These are phyloP conservation scores for Trypanosoma melophagium DNA, from an alignment of 208 protist genomes.

Conservation along the genomic window DNA sequence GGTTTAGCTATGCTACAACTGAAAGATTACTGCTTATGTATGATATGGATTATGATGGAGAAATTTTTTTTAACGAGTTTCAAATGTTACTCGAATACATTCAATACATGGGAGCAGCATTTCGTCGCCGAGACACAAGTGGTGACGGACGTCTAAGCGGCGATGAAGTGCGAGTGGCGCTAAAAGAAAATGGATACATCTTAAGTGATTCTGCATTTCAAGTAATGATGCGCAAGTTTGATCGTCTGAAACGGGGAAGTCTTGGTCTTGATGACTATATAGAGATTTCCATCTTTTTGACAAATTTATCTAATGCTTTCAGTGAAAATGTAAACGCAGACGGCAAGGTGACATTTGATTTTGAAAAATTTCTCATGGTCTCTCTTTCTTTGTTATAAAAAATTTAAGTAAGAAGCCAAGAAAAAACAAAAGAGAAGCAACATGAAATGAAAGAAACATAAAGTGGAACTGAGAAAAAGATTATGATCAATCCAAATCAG, in stretches of 20 bases:
- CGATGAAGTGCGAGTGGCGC: constrained; percentile 65
- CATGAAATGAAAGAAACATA: background rate
- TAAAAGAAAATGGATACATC: constrained; percentile 49
- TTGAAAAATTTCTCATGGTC: constrained; percentile 66
- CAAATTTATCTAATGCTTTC: constrained; percentile 69
- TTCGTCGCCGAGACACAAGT: constrained; percentile 55
- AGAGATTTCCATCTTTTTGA: constrained; percentile 86
- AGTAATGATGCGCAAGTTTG: constrained; percentile 83
- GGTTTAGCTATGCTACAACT: constrained; percentile 74
- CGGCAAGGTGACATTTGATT: constrained; percentile 72
- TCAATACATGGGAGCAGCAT: constrained; percentile 66
- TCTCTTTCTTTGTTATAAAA: constrained; percentile 55
- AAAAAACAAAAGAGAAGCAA: background rate
- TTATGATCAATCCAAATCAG: no score
- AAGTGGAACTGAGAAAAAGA: no score
- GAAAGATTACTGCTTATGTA: constrained; percentile 84
- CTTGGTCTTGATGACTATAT: constrained; percentile 90
- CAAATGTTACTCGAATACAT: constrained; percentile 76
- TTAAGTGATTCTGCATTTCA: constrained; percentile 78
- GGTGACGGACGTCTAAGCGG: constrained; percentile 65
- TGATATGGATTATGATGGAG: constrained; percentile 64
- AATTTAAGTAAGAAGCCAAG: constrained; percentile 12
- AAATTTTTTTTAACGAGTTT: constrained; percentile 78
- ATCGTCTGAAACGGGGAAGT: constrained; percentile 63
- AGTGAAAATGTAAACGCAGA: constrained; percentile 71